phyloP scores from a whole-genome alignment of 441 rosid genomes.

The Geranium incanum region DNA sequence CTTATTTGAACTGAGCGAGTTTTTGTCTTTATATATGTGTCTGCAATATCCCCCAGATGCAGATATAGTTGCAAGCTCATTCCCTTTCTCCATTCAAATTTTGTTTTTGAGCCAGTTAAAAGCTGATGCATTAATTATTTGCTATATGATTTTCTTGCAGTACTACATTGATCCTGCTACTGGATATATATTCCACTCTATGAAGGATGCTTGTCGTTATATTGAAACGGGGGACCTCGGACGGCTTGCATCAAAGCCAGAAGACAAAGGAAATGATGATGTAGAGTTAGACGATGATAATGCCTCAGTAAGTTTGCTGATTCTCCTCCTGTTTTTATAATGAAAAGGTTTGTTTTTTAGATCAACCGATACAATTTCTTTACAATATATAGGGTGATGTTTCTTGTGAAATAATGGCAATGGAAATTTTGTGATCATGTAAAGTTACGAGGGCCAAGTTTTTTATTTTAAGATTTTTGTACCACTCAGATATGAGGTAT shows the following conservation, averaged over 20 bases:
- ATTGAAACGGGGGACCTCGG: conserved; percentile 60
- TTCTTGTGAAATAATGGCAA: neutral
- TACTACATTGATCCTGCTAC: conserved; percentile 69
- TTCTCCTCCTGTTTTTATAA: neutral
- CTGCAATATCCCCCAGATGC: neutral
- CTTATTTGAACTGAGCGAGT: conserved; percentile 12
- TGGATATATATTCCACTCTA: conserved; percentile 68
- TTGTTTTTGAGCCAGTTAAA: neutral
- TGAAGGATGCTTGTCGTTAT: conserved; percentile 67
- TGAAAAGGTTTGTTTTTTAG: neutral
- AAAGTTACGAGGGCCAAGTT: neutral
- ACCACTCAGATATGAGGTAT: neutral
- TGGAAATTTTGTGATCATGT: neutral
- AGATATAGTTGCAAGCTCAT: neutral
- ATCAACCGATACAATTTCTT: no score
- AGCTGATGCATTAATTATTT: conserved; percentile 8
- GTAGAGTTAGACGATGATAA: conserved; percentile 41
- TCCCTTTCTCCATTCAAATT: neutral
- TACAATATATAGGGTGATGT: neutral
- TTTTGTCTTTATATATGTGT: conserved; percentile 11
- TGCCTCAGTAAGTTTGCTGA: conserved; percentile 35
- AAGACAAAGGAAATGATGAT: conserved; percentile 30
- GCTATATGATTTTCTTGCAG: conserved; percentile 33
- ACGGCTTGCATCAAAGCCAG: conserved; percentile 47
- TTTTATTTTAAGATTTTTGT: neutral